Evolutionary conservation across 352 stramenopile genomes (phyloP).

Genomic region (Pythium utonaiense): DNA sequence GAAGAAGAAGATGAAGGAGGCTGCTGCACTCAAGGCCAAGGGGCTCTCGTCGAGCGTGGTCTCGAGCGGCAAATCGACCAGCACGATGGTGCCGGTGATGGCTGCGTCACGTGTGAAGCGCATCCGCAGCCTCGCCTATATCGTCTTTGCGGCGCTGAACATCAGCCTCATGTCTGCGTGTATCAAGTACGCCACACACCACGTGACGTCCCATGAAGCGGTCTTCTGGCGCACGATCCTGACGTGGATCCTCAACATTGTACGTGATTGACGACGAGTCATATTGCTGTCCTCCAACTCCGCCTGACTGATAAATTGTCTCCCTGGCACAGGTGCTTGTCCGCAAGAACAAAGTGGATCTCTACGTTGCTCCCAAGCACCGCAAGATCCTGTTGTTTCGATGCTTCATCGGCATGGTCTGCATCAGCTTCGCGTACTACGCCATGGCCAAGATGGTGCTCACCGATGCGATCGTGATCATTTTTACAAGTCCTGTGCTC

Average conservation of each 20-base stretch:
- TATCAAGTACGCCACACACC: slow-evolving; percentile 54
- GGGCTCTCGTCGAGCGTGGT: neutral
- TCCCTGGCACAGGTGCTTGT: slow-evolving; percentile 28
- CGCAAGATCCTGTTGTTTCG: slow-evolving; percentile 44
- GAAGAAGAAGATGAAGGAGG: slow-evolving; percentile 18
- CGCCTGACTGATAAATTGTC: neutral
- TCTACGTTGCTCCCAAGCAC: slow-evolving; percentile 34
- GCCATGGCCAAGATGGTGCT: slow-evolving; percentile 71
- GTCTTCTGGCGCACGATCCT: slow-evolving; percentile 61
- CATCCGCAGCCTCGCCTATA: slow-evolving; percentile 35
- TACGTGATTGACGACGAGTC: no score
- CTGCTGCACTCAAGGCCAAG: neutral
- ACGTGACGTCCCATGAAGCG: slow-evolving; percentile 52
- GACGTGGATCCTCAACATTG: slow-evolving; percentile 47
- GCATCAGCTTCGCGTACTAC: slow-evolving; percentile 54
- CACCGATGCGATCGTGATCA: slow-evolving; percentile 61
- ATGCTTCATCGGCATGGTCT: slow-evolving; percentile 47
- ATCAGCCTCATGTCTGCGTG: slow-evolving; percentile 65
- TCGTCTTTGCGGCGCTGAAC: slow-evolving; percentile 49
- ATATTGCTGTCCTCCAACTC: no score
- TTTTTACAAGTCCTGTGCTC: slow-evolving; percentile 58
- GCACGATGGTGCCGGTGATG: slow-evolving; percentile 19
- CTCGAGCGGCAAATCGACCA: neutral
- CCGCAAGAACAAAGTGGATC: slow-evolving; percentile 31
- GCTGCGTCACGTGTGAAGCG: slow-evolving; percentile 19